Evolutionary conservation across 2,329 filamentous ascomycete species (phyloP).

Genomic region (Penicillium paneum): DNA sequence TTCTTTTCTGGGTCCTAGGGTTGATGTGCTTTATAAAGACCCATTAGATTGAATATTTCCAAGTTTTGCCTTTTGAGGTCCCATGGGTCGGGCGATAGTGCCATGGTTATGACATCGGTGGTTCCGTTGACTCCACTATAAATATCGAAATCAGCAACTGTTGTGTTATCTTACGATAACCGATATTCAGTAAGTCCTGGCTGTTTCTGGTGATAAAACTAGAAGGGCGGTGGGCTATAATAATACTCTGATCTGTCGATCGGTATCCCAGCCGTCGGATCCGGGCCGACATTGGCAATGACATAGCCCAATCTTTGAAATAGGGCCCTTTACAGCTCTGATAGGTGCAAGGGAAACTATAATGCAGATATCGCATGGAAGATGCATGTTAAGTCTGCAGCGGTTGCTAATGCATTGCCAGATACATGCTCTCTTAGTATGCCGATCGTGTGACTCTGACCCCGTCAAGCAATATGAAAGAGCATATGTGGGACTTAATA

Average conservation of each 20-base stretch:
- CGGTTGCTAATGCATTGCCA: not conserved
- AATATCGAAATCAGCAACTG: not conserved
- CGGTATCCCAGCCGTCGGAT: not conserved
- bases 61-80: not conserved
- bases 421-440: not conserved
- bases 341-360: conserved; percentile 13
- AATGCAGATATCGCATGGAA: conserved; percentile 14
- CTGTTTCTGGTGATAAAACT: not conserved
- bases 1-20: not conserved
- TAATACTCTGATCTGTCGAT: not conserved
- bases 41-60: not conserved
- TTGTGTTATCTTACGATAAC: not conserved
- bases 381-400: not conserved
- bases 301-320: conserved; percentile 1
- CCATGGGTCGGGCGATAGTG: not conserved
- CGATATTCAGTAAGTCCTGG: not conserved
- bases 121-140: conserved; percentile 6
- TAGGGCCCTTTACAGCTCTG: not conserved
- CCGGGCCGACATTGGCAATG: not conserved
- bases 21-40: not conserved
- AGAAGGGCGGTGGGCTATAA: too few relatives aligned
- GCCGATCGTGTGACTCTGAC: conserved; percentile 14
- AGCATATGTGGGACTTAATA: conserved; percentile 7
- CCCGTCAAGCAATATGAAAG: conserved; percentile 12
- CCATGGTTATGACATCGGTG: conserved; percentile 17